Percentiles rank a stretch among this genome's conserved stretches.
phyloP scores from a whole-genome alignment of 371 early-diverging fungal genomes.

The Mortierella sp. region DNA sequence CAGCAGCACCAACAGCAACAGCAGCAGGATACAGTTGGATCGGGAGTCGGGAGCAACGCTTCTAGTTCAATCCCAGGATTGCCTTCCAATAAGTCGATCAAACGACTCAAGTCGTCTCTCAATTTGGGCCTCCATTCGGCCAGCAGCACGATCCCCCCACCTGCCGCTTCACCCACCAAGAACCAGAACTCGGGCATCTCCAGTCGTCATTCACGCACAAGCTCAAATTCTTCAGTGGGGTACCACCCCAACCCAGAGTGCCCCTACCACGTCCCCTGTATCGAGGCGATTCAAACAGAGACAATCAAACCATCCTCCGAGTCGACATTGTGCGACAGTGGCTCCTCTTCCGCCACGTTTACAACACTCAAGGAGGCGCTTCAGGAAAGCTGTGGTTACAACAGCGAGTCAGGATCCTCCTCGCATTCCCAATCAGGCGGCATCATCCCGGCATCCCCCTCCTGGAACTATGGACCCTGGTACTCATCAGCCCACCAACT shows the following conservation, averaged over 20 bases:
- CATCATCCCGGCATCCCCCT: constrained; percentile 25
- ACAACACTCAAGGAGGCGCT: constrained; percentile 28
- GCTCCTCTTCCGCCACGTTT: not conserved
- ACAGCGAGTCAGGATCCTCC: not conserved
- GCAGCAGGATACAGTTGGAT: not conserved
- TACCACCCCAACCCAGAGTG: constrained; percentile 52
- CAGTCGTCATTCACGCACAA: constrained; percentile 43
- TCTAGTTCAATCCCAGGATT: not conserved
- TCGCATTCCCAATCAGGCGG: not conserved
- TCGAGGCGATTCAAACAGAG: constrained; percentile 13
- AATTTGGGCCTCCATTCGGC: constrained; percentile 22
- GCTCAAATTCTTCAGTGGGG: constrained; percentile 40
- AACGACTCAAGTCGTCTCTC: constrained; percentile 44
- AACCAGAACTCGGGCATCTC: constrained; percentile 35
- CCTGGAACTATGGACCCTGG: constrained; percentile 27
- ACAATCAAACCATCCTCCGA: not conserved
- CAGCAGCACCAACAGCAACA: not conserved
- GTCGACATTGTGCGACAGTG: not conserved
- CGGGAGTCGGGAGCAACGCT: not conserved
- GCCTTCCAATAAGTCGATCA: constrained; percentile 41
- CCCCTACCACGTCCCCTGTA: constrained; percentile 35
- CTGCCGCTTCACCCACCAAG: constrained; percentile 36
- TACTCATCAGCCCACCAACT: not conserved
- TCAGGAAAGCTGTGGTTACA: constrained; percentile 9
- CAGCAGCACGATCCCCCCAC: constrained; percentile 9